These are phyloP conservation scores for Rostrohypoxylon terebratum DNA, from an alignment of 495 filamentous ascomycete genomes.

Conservation along the genomic window DNA sequence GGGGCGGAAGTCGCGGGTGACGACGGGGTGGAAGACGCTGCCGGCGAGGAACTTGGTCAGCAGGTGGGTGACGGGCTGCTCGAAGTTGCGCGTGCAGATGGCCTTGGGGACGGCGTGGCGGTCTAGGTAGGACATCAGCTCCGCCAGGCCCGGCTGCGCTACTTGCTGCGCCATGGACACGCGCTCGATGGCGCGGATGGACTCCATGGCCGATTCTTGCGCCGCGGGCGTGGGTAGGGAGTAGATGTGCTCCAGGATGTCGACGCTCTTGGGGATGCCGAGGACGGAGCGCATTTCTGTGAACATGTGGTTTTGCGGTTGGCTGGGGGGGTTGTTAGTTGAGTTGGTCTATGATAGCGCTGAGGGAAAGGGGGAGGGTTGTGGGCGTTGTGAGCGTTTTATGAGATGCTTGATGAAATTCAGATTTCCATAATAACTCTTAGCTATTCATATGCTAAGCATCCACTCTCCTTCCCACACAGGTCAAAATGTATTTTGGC, in stretches of 20 bases:
- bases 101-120: slow-evolving; percentile 73
- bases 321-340: slow-evolving; percentile 58
- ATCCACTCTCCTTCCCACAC: no score
- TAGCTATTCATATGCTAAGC: no score
- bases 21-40: slow-evolving; percentile 79
- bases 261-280: slow-evolving; percentile 73
- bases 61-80: slow-evolving; percentile 73
- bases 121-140: slow-evolving; percentile 85
- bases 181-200: slow-evolving; percentile 82
- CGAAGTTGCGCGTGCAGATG: slow-evolving; percentile 96
- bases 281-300: slow-evolving; percentile 76
- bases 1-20: slow-evolving; percentile 84
- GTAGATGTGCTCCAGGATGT: slow-evolving; percentile 92
- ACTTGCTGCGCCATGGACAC: slow-evolving; percentile 80
- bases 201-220: slow-evolving; percentile 72
- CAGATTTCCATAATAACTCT: not conserved
- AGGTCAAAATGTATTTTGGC: no score
- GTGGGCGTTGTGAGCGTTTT: not conserved
- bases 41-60: slow-evolving; percentile 76
- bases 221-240: slow-evolving; percentile 69
- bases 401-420: not conserved
- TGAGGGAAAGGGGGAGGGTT: no score
- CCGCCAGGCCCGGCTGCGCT: slow-evolving; percentile 79
- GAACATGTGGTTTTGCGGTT: slow-evolving; percentile 98
- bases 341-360: no score